phyloP scores from a whole-genome alignment of 495 filamentous ascomycete species.

The Penicillium lagena region DNA sequence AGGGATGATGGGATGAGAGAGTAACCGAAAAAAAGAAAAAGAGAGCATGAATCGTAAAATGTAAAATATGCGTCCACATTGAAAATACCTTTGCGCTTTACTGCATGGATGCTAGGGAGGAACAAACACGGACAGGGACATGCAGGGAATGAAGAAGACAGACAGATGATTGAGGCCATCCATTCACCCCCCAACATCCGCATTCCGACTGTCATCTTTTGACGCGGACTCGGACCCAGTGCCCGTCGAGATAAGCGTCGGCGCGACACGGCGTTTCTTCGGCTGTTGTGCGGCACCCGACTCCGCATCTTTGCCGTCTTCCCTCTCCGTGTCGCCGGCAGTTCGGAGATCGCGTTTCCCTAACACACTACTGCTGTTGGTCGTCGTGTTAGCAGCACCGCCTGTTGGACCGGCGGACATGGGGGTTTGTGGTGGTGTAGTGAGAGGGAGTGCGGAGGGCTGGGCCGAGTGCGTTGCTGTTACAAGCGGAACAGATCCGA shows the following conservation, averaged over 20 bases:
- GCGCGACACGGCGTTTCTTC: slow-evolving; percentile 76
- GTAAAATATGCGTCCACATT: not conserved
- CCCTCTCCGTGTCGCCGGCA: slow-evolving; percentile 49
- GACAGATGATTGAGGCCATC: no score
- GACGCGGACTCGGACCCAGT: slow-evolving; percentile 12
- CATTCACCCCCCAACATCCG: not conserved
- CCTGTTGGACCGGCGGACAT: slow-evolving; percentile 37
- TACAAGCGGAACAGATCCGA: slow-evolving; percentile 67
- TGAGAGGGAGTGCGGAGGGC: slow-evolving; percentile 51
- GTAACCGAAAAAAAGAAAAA: not conserved
- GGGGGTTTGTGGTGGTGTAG: slow-evolving; percentile 79
- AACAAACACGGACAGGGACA: no score
- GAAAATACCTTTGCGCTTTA: no score
- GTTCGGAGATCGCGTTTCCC: slow-evolving; percentile 49
- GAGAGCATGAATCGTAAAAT: slow-evolving; percentile 3
- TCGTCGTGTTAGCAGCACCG: slow-evolving; percentile 18
- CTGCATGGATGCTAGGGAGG: no score
- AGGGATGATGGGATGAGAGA: not conserved
- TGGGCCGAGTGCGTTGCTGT: slow-evolving; percentile 59
- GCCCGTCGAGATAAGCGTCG: slow-evolving; percentile 52
- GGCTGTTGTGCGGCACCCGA: slow-evolving; percentile 27
- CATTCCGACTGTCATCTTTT: slow-evolving; percentile 12
- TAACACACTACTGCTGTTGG: slow-evolving; percentile 38
- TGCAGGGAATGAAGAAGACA: no score
- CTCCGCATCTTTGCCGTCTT: slow-evolving; percentile 50